Evolutionary conservation across 768 basidiomycete genomes (phyloP), one percentile per base, ranked within the genome.

Genomic region (Panaeolus papilionaceus): DNA sequence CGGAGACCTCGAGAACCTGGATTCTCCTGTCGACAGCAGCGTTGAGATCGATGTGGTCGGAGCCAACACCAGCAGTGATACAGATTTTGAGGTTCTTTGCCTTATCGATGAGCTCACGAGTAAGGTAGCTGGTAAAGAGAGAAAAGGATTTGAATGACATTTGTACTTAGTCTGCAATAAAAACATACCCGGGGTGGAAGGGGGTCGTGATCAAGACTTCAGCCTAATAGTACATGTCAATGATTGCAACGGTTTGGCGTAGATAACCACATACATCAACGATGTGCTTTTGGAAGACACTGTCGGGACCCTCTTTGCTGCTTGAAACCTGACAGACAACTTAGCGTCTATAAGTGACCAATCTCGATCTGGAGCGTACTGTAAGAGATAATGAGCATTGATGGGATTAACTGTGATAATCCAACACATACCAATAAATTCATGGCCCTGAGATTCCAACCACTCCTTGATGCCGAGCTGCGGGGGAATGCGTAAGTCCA

Each of bases 11-110:
- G 65, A 51, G 38, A 26, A 51, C 37, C 71, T 66, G 65, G 72
- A 44, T 64, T 67, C 64, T 51, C 65, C 64, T 3, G 45, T 69
- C 68, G 70, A 93, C 94, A 28, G 93, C 92, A 23, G 94, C 92
- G 77, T 96, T 91, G 68, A 97, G 86, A 76, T 96, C 95, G 70
- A 95, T 88, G 81, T 93, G 94, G 80, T 96, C 95, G 20, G 92
- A 94, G 11, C 94, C 93, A 61, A 95, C 94, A 77, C 93, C 94
- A 67, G 95, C 95, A 26, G 95, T 98, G 74, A 96, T 86, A 74
- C 92, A 93, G 66, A 96, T 76, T 80, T 94, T 96, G 69, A 98
- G 87, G 72, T 96, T 95, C 80, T 92, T 91, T 38, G 95, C 94
- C 84, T 92, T 92, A 63, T 88, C 83, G 68, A 93, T 74, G 65